phyloP scores from a whole-genome alignment of 1,139 yeast species.

The Nakaseomyces uthaithaninus region DNA sequence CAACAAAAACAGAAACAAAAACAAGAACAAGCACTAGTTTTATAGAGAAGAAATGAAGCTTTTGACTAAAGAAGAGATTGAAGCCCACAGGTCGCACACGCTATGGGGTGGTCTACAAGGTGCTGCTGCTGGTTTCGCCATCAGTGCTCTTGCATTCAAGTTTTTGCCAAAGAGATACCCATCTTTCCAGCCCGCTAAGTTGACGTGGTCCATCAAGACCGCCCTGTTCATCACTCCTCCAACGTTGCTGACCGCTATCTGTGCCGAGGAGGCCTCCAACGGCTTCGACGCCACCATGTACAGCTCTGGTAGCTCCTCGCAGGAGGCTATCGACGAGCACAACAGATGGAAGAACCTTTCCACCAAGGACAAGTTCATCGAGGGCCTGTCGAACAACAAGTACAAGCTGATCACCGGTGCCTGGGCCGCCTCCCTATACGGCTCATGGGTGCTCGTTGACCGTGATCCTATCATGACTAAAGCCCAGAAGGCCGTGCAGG shows the following conservation, averaged over 20 bases:
- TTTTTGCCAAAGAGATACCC: slow-evolving; percentile 39
- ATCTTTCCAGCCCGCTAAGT: slow-evolving; percentile 32
- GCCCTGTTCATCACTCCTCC: slow-evolving; percentile 57
- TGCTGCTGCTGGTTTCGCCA: slow-evolving; percentile 43
- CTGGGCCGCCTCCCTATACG: slow-evolving; percentile 84
- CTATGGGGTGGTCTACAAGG: slow-evolving; percentile 59
- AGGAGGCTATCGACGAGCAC: slow-evolving; percentile 41
- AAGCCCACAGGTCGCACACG: slow-evolving; percentile 53
- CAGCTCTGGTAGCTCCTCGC: slow-evolving; percentile 32
- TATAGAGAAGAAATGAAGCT: slow-evolving; percentile 74
- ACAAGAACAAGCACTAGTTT: too few relatives aligned
- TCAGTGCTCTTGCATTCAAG: slow-evolving; percentile 44
- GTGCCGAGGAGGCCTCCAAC: slow-evolving; percentile 53
- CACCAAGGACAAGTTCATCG: slow-evolving; percentile 39
- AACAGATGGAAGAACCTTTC: slow-evolving; percentile 46
- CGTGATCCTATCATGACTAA: slow-evolving; percentile 69
- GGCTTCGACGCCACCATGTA: slow-evolving; percentile 47
- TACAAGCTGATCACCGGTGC: slow-evolving; percentile 68
- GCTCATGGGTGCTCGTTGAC: slow-evolving; percentile 72
- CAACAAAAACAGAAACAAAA: too few relatives aligned
- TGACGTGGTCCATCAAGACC: slow-evolving; percentile 48
- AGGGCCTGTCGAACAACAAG: slow-evolving; percentile 48
- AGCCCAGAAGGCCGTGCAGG: slow-evolving; percentile 83
- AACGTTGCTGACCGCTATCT: slow-evolving; percentile 44
- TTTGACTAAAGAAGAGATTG: slow-evolving; percentile 54